Conservation (phyloP, 2,329 filamentous ascomycete genomes). For the Stromatinia cepivora region DNA sequence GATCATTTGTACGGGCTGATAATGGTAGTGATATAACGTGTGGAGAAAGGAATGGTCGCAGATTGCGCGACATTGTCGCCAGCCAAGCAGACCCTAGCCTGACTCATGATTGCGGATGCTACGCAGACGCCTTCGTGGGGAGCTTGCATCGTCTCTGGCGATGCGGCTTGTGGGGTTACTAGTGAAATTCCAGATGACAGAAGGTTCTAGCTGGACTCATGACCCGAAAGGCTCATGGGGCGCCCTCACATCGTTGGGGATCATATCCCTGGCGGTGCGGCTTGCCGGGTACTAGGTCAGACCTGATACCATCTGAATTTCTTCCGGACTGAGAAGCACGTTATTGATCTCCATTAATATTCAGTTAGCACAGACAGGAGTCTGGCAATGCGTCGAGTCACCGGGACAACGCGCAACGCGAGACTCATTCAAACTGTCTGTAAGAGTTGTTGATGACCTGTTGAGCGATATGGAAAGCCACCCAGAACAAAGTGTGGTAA, state of each 20-base stretch:
- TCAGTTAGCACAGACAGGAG: constrained; percentile 12
- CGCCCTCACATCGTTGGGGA: constrained; percentile 1
- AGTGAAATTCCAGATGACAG: constrained; percentile 7
- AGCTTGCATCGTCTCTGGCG: constrained; percentile 5
- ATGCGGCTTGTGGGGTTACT: constrained; percentile 17
- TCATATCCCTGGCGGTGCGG: not conserved
- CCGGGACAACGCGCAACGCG: not conserved
- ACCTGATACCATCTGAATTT: not conserved
- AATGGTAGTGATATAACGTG: constrained; percentile 5
- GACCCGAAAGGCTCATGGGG: constrained; percentile 2
- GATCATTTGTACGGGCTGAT: constrained; percentile 20
- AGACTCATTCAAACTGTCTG: not conserved
- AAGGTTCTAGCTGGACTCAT: constrained; percentile 12
- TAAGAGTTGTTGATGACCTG: constrained; percentile 14
- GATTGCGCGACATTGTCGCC: not conserved
- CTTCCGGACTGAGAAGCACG: constrained; percentile 8
- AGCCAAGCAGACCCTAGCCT: constrained; percentile 5
- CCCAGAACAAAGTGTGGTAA: not conserved
- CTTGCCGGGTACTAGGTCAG: constrained; percentile 1
- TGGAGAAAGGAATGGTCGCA: constrained; percentile 7
- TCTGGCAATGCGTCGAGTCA: constrained; percentile 4
- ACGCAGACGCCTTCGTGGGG: not conserved
- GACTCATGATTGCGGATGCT: constrained; percentile 3
- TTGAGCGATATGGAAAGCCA: constrained; percentile 18
- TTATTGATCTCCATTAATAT: constrained; percentile 10